phyloP scores from a whole-genome alignment of 2,329 filamentous ascomycete species.

The Metarhizium brunneum region DNA sequence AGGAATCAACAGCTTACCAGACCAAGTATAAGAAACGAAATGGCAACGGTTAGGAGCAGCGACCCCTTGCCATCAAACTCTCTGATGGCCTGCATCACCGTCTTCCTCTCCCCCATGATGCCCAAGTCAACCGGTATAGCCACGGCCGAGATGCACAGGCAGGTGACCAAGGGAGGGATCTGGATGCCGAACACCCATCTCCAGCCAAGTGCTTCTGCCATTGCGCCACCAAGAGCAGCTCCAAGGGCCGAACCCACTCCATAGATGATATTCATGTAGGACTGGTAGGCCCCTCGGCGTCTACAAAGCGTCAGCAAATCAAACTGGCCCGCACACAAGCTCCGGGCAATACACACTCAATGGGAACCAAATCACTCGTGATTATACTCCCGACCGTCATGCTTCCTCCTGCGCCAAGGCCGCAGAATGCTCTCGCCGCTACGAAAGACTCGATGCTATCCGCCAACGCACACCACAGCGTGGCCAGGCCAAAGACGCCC shows the following conservation, averaged over 20 bases:
- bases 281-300: slow-evolving; percentile 61
- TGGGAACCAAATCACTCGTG: slow-evolving; percentile 64
- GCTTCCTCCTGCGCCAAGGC: slow-evolving; percentile 63
- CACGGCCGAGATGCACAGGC: slow-evolving; percentile 33
- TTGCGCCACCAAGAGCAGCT: slow-evolving; percentile 58
- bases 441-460: slow-evolving; percentile 62
- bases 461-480: slow-evolving; percentile 60
- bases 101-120: slow-evolving; percentile 33
- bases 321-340: neutral
- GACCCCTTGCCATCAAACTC: slow-evolving; percentile 51
- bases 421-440: slow-evolving; percentile 59
- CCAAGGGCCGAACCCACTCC: slow-evolving; percentile 51
- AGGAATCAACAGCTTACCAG: slow-evolving; percentile 30
- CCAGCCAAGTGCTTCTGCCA: slow-evolving; percentile 65
- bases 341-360: slow-evolving; percentile 39
- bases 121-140: slow-evolving; percentile 46
- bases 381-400: slow-evolving; percentile 63
- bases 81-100: slow-evolving; percentile 37
- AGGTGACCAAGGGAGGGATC: slow-evolving; percentile 40
- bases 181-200: slow-evolving; percentile 62
- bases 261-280: slow-evolving; percentile 57
- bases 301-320: slow-evolving; percentile 12
- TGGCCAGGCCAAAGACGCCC: slow-evolving; percentile 54
- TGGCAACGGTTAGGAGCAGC: slow-evolving; percentile 38
- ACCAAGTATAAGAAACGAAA: slow-evolving; percentile 50